Evolutionary conservation across 2,329 filamentous ascomycete species (phyloP), one percentile per base, ranked within the genome.

Genomic region (Xylaria sp.): DNA sequence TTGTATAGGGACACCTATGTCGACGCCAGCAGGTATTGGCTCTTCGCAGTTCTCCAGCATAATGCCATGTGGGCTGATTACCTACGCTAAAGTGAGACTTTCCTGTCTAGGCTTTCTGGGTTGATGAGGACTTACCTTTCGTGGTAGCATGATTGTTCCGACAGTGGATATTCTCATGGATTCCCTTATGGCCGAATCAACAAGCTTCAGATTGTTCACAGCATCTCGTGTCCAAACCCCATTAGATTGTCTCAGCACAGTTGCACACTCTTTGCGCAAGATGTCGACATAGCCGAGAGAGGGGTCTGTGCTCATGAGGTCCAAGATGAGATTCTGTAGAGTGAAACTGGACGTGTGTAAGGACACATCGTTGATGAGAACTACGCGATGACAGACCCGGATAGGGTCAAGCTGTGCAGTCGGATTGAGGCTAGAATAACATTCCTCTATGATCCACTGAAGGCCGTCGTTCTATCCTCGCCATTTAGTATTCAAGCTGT

Each of bases 381-480:
- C 28, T 3, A 70, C 37, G 1, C 68, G 65, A 23, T 70, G 55
- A n/a, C 5, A 7, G 0, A 70, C 34, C 10, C 51, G 8, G 13
- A 56, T n/a, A 34, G 69, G 65, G 0, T 57, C n/a, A 3, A 70
- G 58, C 34, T 70, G 65, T 3, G 10, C 41, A 46, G 41, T 18
- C 1, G 65, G 57, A 44, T 70, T 60, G 0, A 25, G 23, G 1
- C 12, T 62, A 9, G 68, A 48, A n/a, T 63, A 65, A 18, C 50
- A 68, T 41, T 70, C 68, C 1, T 70, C 68, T 9, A 70, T 68
- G 12, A 70, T 61, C 65, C 68, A 70, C 34, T 70, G 68, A 1
- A 70, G 34, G 1, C 69, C 37, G 20, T 65, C 66, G 48, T 57
- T 34, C 65, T 64, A 18, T 23, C 15, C 13, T 15, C 39, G 39